Conservation (phyloP, 208 protist genomes). For the Porcisia deanei region DNA sequence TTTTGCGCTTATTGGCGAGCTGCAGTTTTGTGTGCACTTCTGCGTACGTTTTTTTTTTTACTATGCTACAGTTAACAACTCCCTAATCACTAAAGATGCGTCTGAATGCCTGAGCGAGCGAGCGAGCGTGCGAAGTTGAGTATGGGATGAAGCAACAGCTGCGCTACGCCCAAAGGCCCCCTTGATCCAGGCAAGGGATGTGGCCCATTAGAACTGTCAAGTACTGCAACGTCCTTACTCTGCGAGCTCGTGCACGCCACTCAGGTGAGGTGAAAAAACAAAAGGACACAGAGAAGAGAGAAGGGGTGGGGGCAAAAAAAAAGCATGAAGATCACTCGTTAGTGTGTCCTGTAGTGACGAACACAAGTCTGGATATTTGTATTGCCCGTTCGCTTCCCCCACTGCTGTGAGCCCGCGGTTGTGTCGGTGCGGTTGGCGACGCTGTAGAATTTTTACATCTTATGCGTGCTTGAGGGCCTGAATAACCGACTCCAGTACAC, state of each 20-base stretch:
- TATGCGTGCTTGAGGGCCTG: constrained; percentile 50
- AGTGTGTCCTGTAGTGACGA: not conserved
- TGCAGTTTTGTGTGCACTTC: not conserved
- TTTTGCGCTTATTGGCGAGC: not conserved
- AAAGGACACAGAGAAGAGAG: not conserved
- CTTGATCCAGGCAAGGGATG: not conserved
- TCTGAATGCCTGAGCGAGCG: not conserved
- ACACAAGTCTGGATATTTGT: not conserved
- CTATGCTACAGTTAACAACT: constrained; percentile 34
- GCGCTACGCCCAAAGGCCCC: not conserved
- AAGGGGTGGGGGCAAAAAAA: not conserved
- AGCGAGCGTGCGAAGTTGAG: not conserved
- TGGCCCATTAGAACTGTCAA: not conserved
- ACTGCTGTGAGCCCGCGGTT: not conserved
- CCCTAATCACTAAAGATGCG: constrained; percentile 22
- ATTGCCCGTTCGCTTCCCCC: not conserved
- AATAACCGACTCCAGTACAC: constrained; percentile 75
- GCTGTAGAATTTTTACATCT: not conserved
- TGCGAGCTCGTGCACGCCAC: not conserved
- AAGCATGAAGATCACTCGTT: not conserved
- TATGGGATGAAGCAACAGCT: not conserved
- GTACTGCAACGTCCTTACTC: not conserved
- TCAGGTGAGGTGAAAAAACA: not conserved
- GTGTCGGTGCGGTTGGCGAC: not conserved
- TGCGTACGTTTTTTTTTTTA: constrained; percentile 3